Evolutionary conservation across 345 rosid species (phyloP).

Genomic region (Ceriops tagal): DNA sequence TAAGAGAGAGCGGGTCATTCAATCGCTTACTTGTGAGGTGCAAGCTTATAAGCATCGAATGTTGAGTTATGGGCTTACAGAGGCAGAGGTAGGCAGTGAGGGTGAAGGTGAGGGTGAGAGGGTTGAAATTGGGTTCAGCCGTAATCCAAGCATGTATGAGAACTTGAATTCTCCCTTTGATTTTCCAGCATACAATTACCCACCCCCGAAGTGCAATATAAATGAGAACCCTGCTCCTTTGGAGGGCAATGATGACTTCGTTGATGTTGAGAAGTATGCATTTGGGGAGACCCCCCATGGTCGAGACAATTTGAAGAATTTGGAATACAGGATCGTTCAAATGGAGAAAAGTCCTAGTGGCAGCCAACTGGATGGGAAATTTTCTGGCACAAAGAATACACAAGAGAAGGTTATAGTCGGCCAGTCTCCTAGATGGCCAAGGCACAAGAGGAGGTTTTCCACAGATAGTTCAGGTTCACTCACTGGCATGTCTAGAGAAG

Average conservation of each 20-base stretch:
- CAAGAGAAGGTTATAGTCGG: slow-evolving; percentile 70
- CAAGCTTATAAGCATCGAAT: slow-evolving; percentile 92
- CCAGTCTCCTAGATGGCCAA: slow-evolving; percentile 59
- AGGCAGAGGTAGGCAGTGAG: slow-evolving; percentile 61
- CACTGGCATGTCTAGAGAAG: slow-evolving; percentile 44
- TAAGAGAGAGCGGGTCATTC: slow-evolving; percentile 83
- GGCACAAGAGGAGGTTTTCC: slow-evolving; percentile 52
- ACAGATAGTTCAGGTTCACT: slow-evolving; percentile 56
- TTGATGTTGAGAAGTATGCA: slow-evolving; percentile 74
- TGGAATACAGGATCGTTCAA: slow-evolving; percentile 65
- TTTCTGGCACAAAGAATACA: slow-evolving; percentile 41
- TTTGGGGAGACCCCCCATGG: slow-evolving; percentile 58
- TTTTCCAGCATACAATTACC: slow-evolving; percentile 57
- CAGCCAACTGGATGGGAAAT: slow-evolving; percentile 45
- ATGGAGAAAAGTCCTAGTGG: slow-evolving; percentile 67
- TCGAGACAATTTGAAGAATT: slow-evolving; percentile 51
- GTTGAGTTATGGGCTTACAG: slow-evolving; percentile 84
- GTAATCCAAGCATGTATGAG: slow-evolving; percentile 40
- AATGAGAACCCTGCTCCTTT: slow-evolving; percentile 49
- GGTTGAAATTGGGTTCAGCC: slow-evolving; percentile 29
- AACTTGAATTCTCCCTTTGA: slow-evolving; percentile 44
- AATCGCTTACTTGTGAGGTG: slow-evolving; percentile 73
- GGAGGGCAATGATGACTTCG: slow-evolving; percentile 55
- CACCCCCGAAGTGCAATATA: slow-evolving; percentile 68
- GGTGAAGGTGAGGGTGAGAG: slow-evolving; percentile 20